Percentiles rank a stretch among this genome's conserved stretches.
These are phyloP conservation scores for Colletotrichum brevisporum DNA, from an alignment of 2,329 filamentous ascomycete species.

Conservation along the genomic window DNA sequence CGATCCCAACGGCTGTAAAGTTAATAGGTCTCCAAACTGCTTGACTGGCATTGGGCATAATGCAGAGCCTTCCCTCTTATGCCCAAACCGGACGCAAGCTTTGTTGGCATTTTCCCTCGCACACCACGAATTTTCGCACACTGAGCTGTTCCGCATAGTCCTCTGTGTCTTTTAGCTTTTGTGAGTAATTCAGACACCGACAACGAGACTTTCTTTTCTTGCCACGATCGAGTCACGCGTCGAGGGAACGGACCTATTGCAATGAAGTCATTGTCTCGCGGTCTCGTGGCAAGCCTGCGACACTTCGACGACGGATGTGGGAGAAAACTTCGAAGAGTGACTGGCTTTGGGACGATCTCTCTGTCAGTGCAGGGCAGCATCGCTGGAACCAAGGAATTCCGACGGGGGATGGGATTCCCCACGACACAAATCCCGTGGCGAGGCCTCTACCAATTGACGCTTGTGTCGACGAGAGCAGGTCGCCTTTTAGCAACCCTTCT, in stretches of 20 bases:
- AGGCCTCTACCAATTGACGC: no score
- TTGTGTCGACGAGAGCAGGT: no score
- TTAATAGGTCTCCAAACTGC: constrained; percentile 6
- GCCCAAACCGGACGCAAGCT: constrained; percentile 23
- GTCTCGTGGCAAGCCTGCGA: constrained; percentile 1
- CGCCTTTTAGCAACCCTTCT: background rate
- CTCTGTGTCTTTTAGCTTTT: constrained; percentile 6
- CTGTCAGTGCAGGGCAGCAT: background rate
- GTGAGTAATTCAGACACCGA: constrained; percentile 21
- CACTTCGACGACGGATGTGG: background rate
- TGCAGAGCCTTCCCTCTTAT: constrained; percentile 20
- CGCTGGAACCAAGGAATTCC: background rate
- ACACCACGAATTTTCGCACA: constrained; percentile 26
- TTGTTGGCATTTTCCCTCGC: constrained; percentile 15
- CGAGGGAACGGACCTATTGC: constrained; percentile 9
- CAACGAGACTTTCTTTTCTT: constrained; percentile 22
- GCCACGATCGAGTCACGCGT: constrained; percentile 21
- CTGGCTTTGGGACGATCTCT: background rate
- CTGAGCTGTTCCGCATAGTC: background rate
- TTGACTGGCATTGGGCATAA: constrained; percentile 18
- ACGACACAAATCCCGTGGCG: no score
- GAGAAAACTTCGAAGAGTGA: background rate
- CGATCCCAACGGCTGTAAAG: background rate
- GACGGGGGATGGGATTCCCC: no score
- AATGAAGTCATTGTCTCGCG: constrained; percentile 27